Evolutionary conservation across 176 grass and related monocot genomes (phyloP).

Genomic region (Guadua angustifolia): DNA sequence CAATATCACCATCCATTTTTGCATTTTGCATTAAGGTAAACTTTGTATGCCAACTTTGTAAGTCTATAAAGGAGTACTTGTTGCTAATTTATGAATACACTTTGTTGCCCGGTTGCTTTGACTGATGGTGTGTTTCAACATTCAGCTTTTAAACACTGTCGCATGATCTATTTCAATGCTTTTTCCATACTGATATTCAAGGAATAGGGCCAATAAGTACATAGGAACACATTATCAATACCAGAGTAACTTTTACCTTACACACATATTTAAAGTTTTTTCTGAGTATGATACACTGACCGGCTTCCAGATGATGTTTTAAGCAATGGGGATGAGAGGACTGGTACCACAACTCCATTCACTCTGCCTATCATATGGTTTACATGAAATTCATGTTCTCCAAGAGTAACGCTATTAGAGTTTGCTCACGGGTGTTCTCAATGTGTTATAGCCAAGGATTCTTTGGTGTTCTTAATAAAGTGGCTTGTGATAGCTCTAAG

Average conservation of each 20-base stretch:
- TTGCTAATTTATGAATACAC: background rate
- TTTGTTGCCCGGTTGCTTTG: background rate
- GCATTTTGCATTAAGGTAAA: no score
- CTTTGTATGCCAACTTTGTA: no score
- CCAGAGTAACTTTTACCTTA: background rate
- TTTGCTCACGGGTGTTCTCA: constrained; percentile 38
- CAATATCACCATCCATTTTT: no score
- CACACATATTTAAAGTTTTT: background rate
- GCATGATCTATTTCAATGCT: background rate
- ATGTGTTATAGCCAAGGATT: constrained; percentile 71
- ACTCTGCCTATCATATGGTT: constrained; percentile 30
- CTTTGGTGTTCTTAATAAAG: constrained; percentile 74
- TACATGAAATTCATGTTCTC: constrained; percentile 16
- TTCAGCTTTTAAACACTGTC: background rate
- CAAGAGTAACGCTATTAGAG: constrained; percentile 22
- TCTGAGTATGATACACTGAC: background rate
- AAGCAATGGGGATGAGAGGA: constrained; percentile 88
- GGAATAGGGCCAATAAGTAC: background rate
- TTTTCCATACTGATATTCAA: background rate
- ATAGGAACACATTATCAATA: background rate
- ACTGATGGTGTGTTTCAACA: background rate
- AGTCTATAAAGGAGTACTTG: no score
- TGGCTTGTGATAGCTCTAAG: no score
- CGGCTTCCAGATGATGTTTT: constrained; percentile 35
- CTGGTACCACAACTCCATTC: constrained; percentile 56